Evolutionary conservation across 306 rosid species (phyloP), one percentile per base, ranked within the genome.

Genomic region (Inga leiocalycina): DNA sequence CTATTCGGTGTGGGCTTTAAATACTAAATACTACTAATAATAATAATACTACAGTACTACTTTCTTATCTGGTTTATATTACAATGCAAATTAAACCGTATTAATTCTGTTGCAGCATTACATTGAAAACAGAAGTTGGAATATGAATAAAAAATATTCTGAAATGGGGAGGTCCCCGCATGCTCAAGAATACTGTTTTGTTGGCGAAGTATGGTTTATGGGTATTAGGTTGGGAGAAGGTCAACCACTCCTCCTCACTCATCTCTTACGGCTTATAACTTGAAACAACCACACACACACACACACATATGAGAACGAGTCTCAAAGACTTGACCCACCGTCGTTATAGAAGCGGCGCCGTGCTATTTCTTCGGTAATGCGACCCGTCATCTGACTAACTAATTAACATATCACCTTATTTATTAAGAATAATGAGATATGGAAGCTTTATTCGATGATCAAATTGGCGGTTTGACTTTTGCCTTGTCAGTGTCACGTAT

Each of bases 381-480:
- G 3, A 16, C 5, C 45, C 46, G 16, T 67, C 72, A 17, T 34
- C 35, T 34, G 3, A 30, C 4, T 32, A 65, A 32, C 43, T 65
- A 2, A 65, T 15, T 49, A 49, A 49, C 14, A 49, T 14, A 49
- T 49, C 41, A 14, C 41, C 41, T 10, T 3, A 43, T 43, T 71
- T 71, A n/a, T 41, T 69, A 41, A 66, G 5, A 71, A 71, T 2
- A 22, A 43, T 10, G 11, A 10, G 10, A 22, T 43, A 69, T 3
- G 9, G 74, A 3, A 69, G 51, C 74, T 8, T 37, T 0, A n/a
- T 39, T 20, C 19, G 71, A 43, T 44, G 54, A 71, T 54, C 56
- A 71, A 1, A 19, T 68, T 81, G 88, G 84, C 88, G 85, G 90
- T 88, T 88, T 86, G 93, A 87, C 83, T 75, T 75, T 0, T 82